phyloP scores from a whole-genome alignment of 2,329 filamentous ascomycete genomes.

The Fusarium hostae region DNA sequence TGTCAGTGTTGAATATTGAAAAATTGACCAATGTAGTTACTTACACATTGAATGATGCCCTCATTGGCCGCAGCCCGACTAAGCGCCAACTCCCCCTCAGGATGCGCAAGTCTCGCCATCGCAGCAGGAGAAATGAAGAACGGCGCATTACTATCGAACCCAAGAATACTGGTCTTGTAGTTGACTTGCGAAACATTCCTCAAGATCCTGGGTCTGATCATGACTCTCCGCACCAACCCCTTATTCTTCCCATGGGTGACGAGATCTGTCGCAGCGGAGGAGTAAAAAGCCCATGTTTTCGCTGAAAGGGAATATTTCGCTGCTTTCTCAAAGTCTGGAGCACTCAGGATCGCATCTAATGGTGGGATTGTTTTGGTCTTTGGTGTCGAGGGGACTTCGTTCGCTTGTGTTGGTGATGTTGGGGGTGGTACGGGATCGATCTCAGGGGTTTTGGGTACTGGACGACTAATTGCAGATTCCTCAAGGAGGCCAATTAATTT shows the following conservation, averaged over 20 bases:
- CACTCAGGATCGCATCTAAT: slow-evolving; percentile 3
- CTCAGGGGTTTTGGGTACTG: background rate
- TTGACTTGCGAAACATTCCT: slow-evolving; percentile 64
- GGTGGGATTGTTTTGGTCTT: background rate
- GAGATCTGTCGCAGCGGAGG: slow-evolving; percentile 70
- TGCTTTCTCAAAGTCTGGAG: slow-evolving; percentile 65
- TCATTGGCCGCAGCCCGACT: slow-evolving; percentile 40
- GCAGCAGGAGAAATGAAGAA: slow-evolving; percentile 73
- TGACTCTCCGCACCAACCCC: slow-evolving; percentile 64
- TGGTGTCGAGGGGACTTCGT: background rate
- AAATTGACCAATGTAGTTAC: background rate
- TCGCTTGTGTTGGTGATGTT: background rate
- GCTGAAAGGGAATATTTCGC: slow-evolving; percentile 64
- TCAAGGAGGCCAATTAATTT: slow-evolving; percentile 62
- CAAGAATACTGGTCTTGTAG: slow-evolving; percentile 65
- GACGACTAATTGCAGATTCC: background rate
- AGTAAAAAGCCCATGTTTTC: slow-evolving; percentile 76
- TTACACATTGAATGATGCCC: slow-evolving; percentile 43
- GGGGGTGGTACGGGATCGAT: background rate
- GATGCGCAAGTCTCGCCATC: slow-evolving; percentile 71
- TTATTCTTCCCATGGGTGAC: slow-evolving; percentile 67
- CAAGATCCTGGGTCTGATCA: slow-evolving; percentile 68
- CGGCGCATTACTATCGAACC: slow-evolving; percentile 61
- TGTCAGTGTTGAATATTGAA: background rate
- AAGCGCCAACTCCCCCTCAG: slow-evolving; percentile 65